Evolutionary conservation across 1,284 basidiomycete genomes (phyloP).

Genomic region (Inonotus hispidus): DNA sequence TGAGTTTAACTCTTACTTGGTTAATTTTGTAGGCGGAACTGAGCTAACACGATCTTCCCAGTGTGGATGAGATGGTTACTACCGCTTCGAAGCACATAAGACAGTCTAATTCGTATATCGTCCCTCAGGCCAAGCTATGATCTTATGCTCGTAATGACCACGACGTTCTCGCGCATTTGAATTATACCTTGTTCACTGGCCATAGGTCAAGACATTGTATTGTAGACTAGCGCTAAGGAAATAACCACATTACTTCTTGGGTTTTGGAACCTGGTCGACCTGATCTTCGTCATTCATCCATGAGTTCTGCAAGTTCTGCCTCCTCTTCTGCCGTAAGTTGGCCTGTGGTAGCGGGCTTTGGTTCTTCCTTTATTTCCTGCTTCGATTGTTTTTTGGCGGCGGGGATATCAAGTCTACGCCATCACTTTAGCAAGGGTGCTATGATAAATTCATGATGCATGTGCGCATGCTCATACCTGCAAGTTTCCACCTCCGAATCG

Average conservation of each 20-base stretch:
- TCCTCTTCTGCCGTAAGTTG: constrained; percentile 71
- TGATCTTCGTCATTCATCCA: constrained; percentile 49
- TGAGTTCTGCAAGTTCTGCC: constrained; percentile 72
- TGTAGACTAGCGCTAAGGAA: background rate
- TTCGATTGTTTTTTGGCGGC: constrained; percentile 28
- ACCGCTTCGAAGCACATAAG: constrained; percentile 47
- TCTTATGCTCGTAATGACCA: background rate
- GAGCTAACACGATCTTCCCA: constrained; percentile 27
- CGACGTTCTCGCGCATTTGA: background rate
- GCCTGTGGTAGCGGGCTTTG: constrained; percentile 23
- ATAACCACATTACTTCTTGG: background rate
- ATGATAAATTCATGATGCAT: background rate
- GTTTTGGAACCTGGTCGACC: background rate
- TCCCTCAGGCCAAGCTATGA: constrained; percentile 41
- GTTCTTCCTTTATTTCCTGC: constrained; percentile 24
- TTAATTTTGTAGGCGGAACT: constrained; percentile 22
- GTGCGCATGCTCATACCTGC: constrained; percentile 40
- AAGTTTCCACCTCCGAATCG: constrained; percentile 77
- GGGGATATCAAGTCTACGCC: constrained; percentile 47
- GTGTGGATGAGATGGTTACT: constrained; percentile 65
- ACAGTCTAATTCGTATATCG: constrained; percentile 31
- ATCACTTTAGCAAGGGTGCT: background rate
- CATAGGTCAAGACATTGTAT: background rate
- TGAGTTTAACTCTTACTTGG: constrained; percentile 30
- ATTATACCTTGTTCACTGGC: background rate